Evolutionary conservation across 2,329 filamentous ascomycete genomes (phyloP).

Genomic region (Pseudopyrenochaeta lycopersici): DNA sequence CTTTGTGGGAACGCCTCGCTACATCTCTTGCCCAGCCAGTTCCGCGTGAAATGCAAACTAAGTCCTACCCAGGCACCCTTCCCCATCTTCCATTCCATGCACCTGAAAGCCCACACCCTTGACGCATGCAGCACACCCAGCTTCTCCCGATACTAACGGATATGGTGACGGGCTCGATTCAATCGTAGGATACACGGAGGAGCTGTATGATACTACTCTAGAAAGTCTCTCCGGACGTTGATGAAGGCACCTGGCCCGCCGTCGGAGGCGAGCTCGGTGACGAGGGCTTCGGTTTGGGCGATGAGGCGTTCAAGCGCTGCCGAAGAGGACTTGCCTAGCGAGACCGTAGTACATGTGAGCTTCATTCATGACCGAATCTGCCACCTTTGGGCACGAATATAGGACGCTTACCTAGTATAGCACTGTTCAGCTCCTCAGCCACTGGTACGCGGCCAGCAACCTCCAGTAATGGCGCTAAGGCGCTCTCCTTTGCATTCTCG

Average conservation of each 20-base stretch:
- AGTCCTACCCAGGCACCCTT: slow-evolving; percentile 4
- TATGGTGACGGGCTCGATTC: neutral
- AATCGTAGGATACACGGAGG: neutral
- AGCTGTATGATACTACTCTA: slow-evolving; percentile 29
- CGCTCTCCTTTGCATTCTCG: slow-evolving; percentile 77
- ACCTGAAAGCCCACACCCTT: neutral
- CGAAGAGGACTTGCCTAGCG: slow-evolving; percentile 86
- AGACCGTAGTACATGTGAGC: slow-evolving; percentile 67
- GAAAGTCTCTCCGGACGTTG: slow-evolving; percentile 62
- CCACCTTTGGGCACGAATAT: neutral
- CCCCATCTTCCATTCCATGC: slow-evolving; percentile 3
- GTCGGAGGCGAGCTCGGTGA: slow-evolving; percentile 82
- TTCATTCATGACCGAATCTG: neutral
- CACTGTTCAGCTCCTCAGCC: slow-evolving; percentile 92
- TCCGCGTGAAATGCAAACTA: neutral
- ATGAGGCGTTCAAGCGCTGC: slow-evolving; percentile 86
- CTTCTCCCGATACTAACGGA: neutral
- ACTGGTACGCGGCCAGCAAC: slow-evolving; percentile 77
- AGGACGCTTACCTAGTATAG: slow-evolving; percentile 74
- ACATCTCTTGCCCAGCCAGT: neutral
- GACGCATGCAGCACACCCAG: neutral
- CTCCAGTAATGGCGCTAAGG: slow-evolving; percentile 81
- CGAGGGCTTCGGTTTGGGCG: slow-evolving; percentile 83
- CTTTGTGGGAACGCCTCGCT: neutral
- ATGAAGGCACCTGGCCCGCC: slow-evolving; percentile 86